Base-by-base conservation (phyloP, 2,329 filamentous ascomycete species). In the Ceratocystiopsis sp. region DNA sequence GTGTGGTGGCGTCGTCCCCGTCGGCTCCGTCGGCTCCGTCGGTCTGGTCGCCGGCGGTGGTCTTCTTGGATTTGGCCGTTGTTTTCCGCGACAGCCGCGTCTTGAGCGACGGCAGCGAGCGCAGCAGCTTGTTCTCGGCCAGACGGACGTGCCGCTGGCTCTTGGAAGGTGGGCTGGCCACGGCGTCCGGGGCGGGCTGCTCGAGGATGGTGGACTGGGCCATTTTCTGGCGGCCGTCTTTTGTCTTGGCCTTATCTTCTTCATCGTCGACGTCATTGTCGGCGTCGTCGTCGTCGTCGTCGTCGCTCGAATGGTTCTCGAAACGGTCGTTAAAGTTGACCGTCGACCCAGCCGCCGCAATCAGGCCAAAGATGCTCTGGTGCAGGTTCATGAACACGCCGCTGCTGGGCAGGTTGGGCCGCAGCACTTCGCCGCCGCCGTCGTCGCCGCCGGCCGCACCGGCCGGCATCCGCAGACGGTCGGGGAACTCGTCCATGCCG, bases 331-430 rank as follows among this genome's bases (percentile, higher is more conserved):
- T 79, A 55, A 93, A 86, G 60, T 93, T 81, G 42, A 82, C 78
- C 46, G 76, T 77, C 29, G 84, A 87, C 8, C 86, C 84, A 35
- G 85, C 85, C 15, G 85, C 84, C 8, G 87, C 84, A 51, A 96
- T 87, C 62, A 96, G 75, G 43, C 85, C 86, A 59, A 95, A 93
- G 44, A 96, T 79, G 50, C 84, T 93, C 66, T 94, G 87, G 60
- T 94, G 91, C 78, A 93, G 84, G 55, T 86, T 84, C 61, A 75
- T 66, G 46, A 71, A 69, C 57, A 71, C 65, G 49, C 67, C 63
- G 14, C 64, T 60, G 35, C 61, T 62, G 45, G 66, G 63, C 10
- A 53, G 57, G 2, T 65, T 59, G 5, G 60, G 59, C 38, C 64
- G 50, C 37, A 67, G 60, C 35, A 70, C 66, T 51, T 73, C 66